Percentiles rank a stretch among this genome's conserved stretches.
Evolutionary conservation across 2,329 filamentous ascomycete genomes (phyloP).

Genomic region (Fusarium tuaranense): DNA sequence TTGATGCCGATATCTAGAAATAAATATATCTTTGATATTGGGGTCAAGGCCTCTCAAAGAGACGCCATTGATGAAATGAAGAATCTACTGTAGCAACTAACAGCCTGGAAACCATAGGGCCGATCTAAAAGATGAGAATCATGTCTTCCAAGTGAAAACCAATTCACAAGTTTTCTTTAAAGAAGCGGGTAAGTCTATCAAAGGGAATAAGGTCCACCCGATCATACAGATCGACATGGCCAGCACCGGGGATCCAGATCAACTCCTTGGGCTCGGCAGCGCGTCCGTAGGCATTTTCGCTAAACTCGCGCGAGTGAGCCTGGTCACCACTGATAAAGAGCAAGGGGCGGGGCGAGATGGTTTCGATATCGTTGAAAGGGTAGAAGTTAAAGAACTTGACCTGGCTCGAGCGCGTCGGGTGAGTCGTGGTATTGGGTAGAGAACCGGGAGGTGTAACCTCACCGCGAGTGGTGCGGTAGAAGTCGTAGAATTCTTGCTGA

Average conservation of each 20-base stretch:
- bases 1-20: not conserved
- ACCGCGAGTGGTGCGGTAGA: slow-evolving; percentile 18
- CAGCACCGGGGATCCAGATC: slow-evolving; percentile 46
- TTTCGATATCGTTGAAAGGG: slow-evolving; percentile 46
- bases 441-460: slow-evolving; percentile 7
- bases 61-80: not conserved
- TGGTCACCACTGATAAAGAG: slow-evolving; percentile 44
- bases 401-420: slow-evolving; percentile 44
- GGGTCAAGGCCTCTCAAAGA: not conserved
- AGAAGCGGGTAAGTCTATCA: slow-evolving; percentile 21
- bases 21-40: not conserved
- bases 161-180: not conserved
- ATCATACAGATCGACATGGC: slow-evolving; percentile 53
- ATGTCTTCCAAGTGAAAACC: not conserved
- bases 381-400: slow-evolving; percentile 48
- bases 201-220: slow-evolving; percentile 51
- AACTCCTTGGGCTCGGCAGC: slow-evolving; percentile 53
- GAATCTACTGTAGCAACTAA: not conserved
- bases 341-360: slow-evolving; percentile 46
- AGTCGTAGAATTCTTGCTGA: slow-evolving; percentile 19
- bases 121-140: not conserved
- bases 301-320: slow-evolving; percentile 46
- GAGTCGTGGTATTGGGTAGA: slow-evolving; percentile 44
- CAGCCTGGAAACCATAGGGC: not conserved
- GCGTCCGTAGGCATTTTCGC: slow-evolving; percentile 40